These are phyloP conservation scores for Tephrocybe rancida DNA, from an alignment of 768 basidiomycete genomes.

Conservation along the genomic window DNA sequence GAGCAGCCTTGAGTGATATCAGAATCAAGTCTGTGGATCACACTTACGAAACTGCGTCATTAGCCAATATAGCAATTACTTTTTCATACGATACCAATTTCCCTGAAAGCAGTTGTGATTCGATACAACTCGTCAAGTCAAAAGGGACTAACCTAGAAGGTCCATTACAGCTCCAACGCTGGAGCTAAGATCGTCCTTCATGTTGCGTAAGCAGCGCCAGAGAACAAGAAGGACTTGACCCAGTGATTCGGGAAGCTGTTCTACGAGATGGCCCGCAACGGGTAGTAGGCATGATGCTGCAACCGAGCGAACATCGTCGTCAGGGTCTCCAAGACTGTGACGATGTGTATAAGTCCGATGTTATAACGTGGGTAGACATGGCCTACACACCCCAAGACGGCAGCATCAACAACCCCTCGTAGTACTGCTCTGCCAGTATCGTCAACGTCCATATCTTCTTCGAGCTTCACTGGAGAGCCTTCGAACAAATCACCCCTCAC, in stretches of 20 bases:
- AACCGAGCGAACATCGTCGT: constrained; percentile 96
- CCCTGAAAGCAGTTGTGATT: constrained; percentile 44
- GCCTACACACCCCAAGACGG: constrained; percentile 78
- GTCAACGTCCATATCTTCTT: constrained; percentile 37
- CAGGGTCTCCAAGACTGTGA: constrained; percentile 78
- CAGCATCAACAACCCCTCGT: constrained; percentile 85
- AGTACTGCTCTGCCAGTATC: constrained; percentile 60
- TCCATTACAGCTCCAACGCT: constrained; percentile 99
- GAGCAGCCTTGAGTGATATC: background rate
- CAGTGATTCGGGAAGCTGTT: constrained; percentile 71
- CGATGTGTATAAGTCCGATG: constrained; percentile 1
- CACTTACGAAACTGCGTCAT: constrained; percentile 73
- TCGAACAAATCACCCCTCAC: constrained; percentile 86
- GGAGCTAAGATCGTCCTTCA: constrained; percentile 96
- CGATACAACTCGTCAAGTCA: background rate
- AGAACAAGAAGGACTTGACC: constrained; percentile 78
- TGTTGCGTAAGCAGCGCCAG: constrained; percentile 88
- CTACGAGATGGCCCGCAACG: constrained; percentile 80
- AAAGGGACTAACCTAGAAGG: constrained; percentile 66
- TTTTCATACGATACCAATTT: constrained; percentile 78
- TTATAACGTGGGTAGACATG: background rate
- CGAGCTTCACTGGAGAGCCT: constrained; percentile 29
- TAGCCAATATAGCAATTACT: constrained; percentile 77
- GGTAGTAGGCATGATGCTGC: constrained; percentile 92
- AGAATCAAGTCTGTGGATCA: background rate